These are phyloP conservation scores for Cyclocybe aegerita DNA, from an alignment of 768 basidiomycete species.

Conservation along the genomic window DNA sequence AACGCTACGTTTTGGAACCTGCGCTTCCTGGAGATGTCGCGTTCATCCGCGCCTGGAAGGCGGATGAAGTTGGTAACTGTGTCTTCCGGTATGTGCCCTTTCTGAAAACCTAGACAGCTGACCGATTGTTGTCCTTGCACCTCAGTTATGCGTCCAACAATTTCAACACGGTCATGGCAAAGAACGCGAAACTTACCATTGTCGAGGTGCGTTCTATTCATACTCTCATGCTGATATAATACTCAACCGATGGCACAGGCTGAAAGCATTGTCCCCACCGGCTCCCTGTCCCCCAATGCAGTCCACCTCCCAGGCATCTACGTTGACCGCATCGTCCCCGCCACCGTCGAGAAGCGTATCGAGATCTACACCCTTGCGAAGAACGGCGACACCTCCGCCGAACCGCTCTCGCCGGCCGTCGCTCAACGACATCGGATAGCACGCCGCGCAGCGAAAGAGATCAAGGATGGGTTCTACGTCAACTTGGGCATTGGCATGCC, in stretches of 20 bases:
- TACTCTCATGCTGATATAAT: background rate
- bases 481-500: conserved; percentile 93
- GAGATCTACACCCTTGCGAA: conserved; percentile 72
- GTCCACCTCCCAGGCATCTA: conserved; percentile 87
- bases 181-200: conserved; percentile 86
- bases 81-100: conserved; percentile 68
- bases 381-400: conserved; percentile 26
- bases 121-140: background rate
- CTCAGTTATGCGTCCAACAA: conserved; percentile 83
- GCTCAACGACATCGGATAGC: conserved; percentile 74
- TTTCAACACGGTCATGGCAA: conserved; percentile 85
- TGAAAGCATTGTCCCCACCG: conserved; percentile 85
- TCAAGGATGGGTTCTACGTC: conserved; percentile 85
- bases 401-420: conserved; percentile 51
- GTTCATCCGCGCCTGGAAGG: conserved; percentile 89
- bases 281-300: conserved; percentile 75
- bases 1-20: conserved; percentile 78
- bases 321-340: conserved; percentile 83
- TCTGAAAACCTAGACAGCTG: background rate
- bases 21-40: conserved; percentile 82
- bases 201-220: conserved; percentile 61
- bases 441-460: conserved; percentile 84
- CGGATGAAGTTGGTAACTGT: conserved; percentile 87
- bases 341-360: conserved; percentile 74
- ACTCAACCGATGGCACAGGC: conserved; percentile 47